Conservation (phyloP, 805 yeast genomes). For the Myxozyma udenii region DNA sequence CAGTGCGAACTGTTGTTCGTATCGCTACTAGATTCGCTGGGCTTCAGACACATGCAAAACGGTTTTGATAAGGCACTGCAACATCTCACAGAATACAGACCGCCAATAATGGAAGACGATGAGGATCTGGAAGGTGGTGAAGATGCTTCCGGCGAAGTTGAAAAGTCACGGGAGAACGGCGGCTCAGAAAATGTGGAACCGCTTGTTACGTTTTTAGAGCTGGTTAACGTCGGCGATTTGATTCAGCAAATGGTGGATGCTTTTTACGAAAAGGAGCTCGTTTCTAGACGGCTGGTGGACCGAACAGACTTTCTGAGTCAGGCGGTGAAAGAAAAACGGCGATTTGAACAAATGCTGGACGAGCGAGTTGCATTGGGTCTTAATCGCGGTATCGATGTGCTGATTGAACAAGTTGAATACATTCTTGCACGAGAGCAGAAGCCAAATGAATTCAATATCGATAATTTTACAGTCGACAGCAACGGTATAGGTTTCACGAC, state of each 20-base stretch:
- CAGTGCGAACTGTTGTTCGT: conserved; percentile 66
- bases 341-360: conserved; percentile 77
- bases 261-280: conserved; percentile 82
- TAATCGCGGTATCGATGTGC: conserved; percentile 84
- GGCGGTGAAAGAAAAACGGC: conserved; percentile 73
- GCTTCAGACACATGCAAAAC: conserved; percentile 69
- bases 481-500: not conserved
- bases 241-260: conserved; percentile 89
- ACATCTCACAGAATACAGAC: conserved; percentile 68
- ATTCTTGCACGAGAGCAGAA: conserved; percentile 52
- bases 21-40: conserved; percentile 58
- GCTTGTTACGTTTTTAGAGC: conserved; percentile 77
- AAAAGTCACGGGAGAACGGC: not conserved
- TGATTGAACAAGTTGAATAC: conserved; percentile 74
- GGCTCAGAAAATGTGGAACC: conserved; percentile 52
- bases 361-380: conserved; percentile 89
- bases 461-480: conserved; percentile 7
- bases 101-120: conserved; percentile 39
- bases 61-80: conserved; percentile 81
- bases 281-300: conserved; percentile 53
- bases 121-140: conserved; percentile 19
- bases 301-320: conserved; percentile 76
- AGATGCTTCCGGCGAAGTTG: not conserved
- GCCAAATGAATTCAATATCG: conserved; percentile 21
- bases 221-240: conserved; percentile 88